These are phyloP conservation scores for Dendryphion nanum DNA, from an alignment of 2,329 filamentous ascomycete genomes.

Conservation along the genomic window DNA sequence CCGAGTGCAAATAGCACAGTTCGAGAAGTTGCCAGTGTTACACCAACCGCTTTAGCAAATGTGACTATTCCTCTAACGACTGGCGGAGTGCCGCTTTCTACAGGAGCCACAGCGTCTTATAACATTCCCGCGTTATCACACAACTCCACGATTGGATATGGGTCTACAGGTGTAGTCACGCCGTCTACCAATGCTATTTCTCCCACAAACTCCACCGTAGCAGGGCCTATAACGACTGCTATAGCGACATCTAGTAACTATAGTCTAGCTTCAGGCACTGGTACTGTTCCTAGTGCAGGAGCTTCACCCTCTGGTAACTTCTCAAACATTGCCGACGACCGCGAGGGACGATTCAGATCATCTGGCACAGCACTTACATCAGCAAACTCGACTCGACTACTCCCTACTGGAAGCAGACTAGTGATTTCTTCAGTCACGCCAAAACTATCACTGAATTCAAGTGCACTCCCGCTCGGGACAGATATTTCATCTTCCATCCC, in stretches of 20 bases:
- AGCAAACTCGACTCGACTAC: slow-evolving; percentile 4
- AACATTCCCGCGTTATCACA: too few species aligned
- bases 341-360: not conserved
- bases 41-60: slow-evolving; percentile 1
- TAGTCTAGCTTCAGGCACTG: too few species aligned
- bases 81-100: not conserved
- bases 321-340: not conserved
- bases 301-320: slow-evolving; percentile 1
- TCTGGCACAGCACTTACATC: not conserved
- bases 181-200: too few species aligned
- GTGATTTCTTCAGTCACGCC: slow-evolving; percentile 1
- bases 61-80: not conserved
- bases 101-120: too few species aligned
- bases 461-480: slow-evolving; percentile 8
- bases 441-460: slow-evolving; percentile 12
- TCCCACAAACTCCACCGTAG: too few species aligned
- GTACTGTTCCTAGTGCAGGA: not conserved
- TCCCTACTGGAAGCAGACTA: not conserved
- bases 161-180: too few species aligned
- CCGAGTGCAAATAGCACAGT: too few species aligned
- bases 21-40: too few species aligned
- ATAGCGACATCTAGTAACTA: too few species aligned
- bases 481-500: slow-evolving; percentile 12
- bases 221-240: too few species aligned
- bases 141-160: too few species aligned